Evolutionary conservation across 2,329 filamentous ascomycete species (phyloP), one percentile per base, ranked within the genome.

Genomic region (Zasmidium angulare): DNA sequence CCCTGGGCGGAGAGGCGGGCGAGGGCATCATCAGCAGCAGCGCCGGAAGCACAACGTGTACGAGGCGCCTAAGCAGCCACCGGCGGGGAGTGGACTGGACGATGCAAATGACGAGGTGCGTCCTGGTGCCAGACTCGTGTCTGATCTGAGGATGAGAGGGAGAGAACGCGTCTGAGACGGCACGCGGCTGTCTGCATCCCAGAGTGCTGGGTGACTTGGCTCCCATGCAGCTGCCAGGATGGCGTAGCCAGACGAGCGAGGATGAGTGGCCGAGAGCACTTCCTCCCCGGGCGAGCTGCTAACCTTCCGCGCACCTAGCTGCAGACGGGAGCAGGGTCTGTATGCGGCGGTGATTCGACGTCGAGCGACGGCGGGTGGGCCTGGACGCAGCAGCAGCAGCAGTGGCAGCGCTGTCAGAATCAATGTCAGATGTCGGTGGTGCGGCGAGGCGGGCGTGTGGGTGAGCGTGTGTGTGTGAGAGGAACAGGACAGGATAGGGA

Each of bases 261-360:
- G 57, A 62, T 62, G 57, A 60, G 21, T 60, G 62, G 64, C 54
- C 60, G 55, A 53, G 48, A 61, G 58, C 20, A 4, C 47, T 54
- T 54, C 52, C 52, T 47, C 40, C 52, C 52, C 26, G 22, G 40
- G 40, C 12, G n/a, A 2, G 12, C 20, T 26, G 36, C 61, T 63
- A 65, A 57, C 63, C 59, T 56, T 54, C 53, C 53, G 55, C 24
- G 53, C 55, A 50, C 31, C 49, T 63, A 64, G 64, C 56, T 62
- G 62, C 63, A 63, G 54, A 51, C 23, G 55, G 47, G 50, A 50
- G 24, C 53, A 53, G 49, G 52, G 49, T 46, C 21, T 49, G 46
- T 11, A 11, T 50, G 26, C 51, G 31, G 43, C 47, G 55, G 55
- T 66, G 63, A 66, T 66, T 66, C 61, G 63, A 58, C 59, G 58